Evolutionary conservation across 202 grass and related monocot genomes (phyloP).

Genomic region (Setaria viridis): DNA sequence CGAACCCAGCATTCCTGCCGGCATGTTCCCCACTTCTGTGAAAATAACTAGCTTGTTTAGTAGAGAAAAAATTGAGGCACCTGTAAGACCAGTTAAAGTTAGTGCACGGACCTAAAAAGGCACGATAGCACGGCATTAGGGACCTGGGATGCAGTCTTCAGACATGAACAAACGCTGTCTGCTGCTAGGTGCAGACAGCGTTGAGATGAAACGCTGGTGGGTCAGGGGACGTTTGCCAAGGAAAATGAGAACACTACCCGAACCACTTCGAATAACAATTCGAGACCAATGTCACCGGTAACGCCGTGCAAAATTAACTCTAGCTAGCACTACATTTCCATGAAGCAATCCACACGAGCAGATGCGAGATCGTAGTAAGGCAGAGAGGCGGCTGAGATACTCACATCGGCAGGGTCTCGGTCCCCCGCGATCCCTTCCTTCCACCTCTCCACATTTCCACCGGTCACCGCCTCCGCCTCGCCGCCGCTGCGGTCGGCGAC

Average conservation of each 20-base stretch:
- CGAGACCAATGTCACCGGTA: background rate
- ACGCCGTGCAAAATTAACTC: background rate
- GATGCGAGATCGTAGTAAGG: background rate
- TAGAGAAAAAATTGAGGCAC: conserved; percentile 1
- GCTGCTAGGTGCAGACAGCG: conserved; percentile 2
- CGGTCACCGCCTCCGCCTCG: background rate
- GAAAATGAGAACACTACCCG: background rate
- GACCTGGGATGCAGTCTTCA: background rate
- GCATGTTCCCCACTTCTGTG: background rate
- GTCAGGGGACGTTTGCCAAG: background rate
- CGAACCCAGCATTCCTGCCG: background rate
- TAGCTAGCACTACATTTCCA: conserved; percentile 27
- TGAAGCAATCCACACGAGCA: background rate
- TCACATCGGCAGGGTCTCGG: conserved; percentile 68
- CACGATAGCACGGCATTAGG: background rate
- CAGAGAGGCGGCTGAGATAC: conserved; percentile 6
- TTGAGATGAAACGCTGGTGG: background rate
- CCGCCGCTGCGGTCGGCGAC: conserved; percentile 28
- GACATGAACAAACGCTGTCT: background rate
- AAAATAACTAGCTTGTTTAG: conserved; percentile 3
- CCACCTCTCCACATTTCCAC: conserved; percentile 54
- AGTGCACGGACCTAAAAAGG: background rate
- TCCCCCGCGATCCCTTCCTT: conserved; percentile 54
- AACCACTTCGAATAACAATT: background rate
- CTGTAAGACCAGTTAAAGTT: background rate